A percentile compares a stretch with the other conserved stretches of the same genome.
Evolutionary conservation across 2,329 filamentous ascomycete genomes (phyloP).

Genomic region (Aspergillus candidus): DNA sequence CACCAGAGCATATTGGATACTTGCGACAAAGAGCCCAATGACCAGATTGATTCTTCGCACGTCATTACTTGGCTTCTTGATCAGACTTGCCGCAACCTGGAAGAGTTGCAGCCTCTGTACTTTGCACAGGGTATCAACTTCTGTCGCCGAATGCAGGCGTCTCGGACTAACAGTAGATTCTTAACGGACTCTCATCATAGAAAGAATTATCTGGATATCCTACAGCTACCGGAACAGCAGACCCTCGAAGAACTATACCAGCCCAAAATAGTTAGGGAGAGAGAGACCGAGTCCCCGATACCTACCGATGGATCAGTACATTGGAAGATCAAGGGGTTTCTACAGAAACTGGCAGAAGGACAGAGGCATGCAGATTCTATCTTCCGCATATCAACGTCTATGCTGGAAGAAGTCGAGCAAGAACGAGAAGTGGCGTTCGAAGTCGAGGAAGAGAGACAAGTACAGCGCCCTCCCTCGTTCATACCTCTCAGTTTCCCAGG

Average conservation of each 20-base stretch:
- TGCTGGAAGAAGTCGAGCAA: slow-evolving; percentile 53
- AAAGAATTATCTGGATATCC: slow-evolving; percentile 36
- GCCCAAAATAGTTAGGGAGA: slow-evolving; percentile 17
- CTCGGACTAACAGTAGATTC: slow-evolving; percentile 39
- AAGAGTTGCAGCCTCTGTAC: slow-evolving; percentile 55
- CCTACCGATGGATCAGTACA: slow-evolving; percentile 10
- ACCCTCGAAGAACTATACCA: slow-evolving; percentile 56
- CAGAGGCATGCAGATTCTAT: slow-evolving; percentile 37
- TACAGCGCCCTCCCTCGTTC: slow-evolving; percentile 44
- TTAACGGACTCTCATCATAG: slow-evolving; percentile 32
- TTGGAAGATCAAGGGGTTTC: slow-evolving; percentile 24
- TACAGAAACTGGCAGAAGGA: slow-evolving; percentile 29
- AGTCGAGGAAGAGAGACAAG: slow-evolving; percentile 52
- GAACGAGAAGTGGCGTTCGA: slow-evolving; percentile 56
- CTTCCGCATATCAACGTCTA: slow-evolving; percentile 43
- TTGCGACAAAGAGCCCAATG: slow-evolving; percentile 20
- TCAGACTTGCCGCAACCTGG: slow-evolving; percentile 56
- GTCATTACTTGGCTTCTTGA: slow-evolving; percentile 59
- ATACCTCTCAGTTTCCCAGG: slow-evolving; percentile 39
- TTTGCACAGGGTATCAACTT: slow-evolving; percentile 57
- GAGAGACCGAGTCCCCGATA: slow-evolving; percentile 3
- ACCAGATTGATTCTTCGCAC: slow-evolving; percentile 42
- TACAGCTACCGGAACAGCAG: slow-evolving; percentile 52
- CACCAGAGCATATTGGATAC: slow-evolving; percentile 55
- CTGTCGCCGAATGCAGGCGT: slow-evolving; percentile 50